phyloP scores from a whole-genome alignment of 495 filamentous ascomycete species.

The Tuber indicum region DNA sequence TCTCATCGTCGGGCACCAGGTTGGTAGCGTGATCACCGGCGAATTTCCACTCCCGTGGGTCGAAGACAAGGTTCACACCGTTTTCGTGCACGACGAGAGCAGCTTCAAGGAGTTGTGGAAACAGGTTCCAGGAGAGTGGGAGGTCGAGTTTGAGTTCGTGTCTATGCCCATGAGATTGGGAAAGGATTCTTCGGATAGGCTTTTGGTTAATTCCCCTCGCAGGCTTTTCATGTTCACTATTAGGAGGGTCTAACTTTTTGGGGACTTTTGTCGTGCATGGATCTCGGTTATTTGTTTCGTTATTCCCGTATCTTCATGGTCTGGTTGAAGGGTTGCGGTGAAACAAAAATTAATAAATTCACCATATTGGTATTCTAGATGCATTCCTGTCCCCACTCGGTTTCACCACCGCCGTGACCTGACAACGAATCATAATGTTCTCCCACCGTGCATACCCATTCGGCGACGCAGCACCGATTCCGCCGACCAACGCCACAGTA shows the following conservation, averaged over 20 bases:
- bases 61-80: constrained; percentile 21
- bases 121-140: constrained; percentile 44
- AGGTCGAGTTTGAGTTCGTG: constrained; percentile 10
- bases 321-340: neutral
- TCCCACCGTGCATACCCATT: neutral
- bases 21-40: constrained; percentile 43
- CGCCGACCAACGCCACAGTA: neutral
- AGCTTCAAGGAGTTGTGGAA: constrained; percentile 51
- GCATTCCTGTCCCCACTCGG: neutral
- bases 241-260: neutral
- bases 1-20: constrained; percentile 49
- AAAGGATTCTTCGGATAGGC: neutral
- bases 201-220: neutral
- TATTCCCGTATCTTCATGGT: neutral
- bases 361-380: neutral
- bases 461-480: neutral
- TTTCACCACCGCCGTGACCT: neutral
- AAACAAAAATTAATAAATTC: neutral
- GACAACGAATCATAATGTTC: neutral
- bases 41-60: constrained; percentile 27
- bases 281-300: neutral
- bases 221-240: constrained; percentile 19
- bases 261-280: neutral
- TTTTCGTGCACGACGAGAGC: constrained; percentile 48
- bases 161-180: neutral